Percentiles rank a stretch among this genome's conserved stretches.
Evolutionary conservation across 192 early-diverging fungal genomes (phyloP).

Genomic region (Phlyctochytrium bullatum): DNA sequence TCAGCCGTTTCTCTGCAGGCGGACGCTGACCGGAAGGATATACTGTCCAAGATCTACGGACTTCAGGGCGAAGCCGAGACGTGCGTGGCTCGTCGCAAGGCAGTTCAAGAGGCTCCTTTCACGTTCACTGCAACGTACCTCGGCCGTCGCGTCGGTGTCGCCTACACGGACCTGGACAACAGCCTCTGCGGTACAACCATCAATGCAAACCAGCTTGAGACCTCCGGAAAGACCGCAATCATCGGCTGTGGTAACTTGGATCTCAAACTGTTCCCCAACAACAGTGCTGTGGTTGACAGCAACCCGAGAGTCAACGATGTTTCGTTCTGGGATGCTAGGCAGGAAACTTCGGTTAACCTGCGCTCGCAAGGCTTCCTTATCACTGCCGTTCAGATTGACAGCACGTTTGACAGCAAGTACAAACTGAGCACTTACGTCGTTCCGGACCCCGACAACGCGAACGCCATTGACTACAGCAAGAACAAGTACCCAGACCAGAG

Average conservation of each 20-base stretch:
- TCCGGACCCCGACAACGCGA: not conserved
- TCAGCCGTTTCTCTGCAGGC: not conserved
- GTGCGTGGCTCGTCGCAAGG: constrained; percentile 22
- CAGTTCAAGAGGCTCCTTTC: constrained; percentile 15
- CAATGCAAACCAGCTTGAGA: not conserved
- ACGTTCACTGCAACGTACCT: constrained; percentile 17
- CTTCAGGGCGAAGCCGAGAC: not conserved
- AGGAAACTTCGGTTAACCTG: constrained; percentile 5
- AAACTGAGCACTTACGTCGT: not conserved
- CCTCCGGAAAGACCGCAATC: constrained; percentile 1
- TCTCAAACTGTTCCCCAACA: not conserved
- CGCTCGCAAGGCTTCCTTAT: constrained; percentile 3
- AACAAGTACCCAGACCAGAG: not conserved
- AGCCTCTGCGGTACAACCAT: constrained; percentile 17
- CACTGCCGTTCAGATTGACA: not conserved
- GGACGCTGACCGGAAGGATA: not conserved
- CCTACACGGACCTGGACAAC: constrained; percentile 3
- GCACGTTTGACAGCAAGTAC: constrained; percentile 3
- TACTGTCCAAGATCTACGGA: constrained; percentile 1
- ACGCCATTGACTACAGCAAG: not conserved
- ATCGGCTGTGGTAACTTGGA: constrained; percentile 19
- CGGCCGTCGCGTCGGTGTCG: constrained; percentile 10
- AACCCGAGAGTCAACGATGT: not conserved
- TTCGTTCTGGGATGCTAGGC: not conserved
- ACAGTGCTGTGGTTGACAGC: not conserved